Base-by-base conservation (phyloP, 768 basidiomycete genomes). In the Suillus lakei region DNA sequence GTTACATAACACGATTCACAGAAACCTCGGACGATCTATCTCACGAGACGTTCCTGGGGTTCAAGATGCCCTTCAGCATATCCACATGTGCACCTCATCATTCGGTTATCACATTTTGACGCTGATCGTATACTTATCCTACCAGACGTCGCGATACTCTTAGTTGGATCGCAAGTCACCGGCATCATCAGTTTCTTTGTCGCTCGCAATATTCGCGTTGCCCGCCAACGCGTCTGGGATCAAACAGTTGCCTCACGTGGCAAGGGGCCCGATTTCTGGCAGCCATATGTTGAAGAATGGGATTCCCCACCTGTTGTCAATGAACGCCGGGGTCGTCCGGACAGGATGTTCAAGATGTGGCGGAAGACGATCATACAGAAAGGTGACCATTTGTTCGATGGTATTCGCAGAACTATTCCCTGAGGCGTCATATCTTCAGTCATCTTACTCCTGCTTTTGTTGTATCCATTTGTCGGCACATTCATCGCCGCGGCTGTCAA, bases 191-290 rank as follows among this genome's bases (percentile, higher is more conserved):
- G 82, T 3, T 96, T 91, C 81, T 96, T 96, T 79, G 85, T 98
- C 60, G 84, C 88, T 34, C 87, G 87, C 54, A 96, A 97, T 76
- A 88, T 97, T 55, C 85, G 88, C 32, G 85, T 95, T 51, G 93
- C 95, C 0, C 86, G 90, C 2, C 86, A 87, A 61, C 85, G 91
- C 15, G 94, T 87, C 13, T 93, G 89, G 86, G 89, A 86, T 23
- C 90, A 96, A 73, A 96, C 95, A 0, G 88, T 97, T 34, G 79
- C 84, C 7, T 96, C 94, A 5, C 86, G 95, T 1, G 90, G 90
- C 15, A 97, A 97, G 70, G 88, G 89, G 0, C 79, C 84, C 0
- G 88, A 91, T 10, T 97, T 96, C 79, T 98, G 94, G 93, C 82
- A 84, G 65, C 86, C 88, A 0, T 94, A 93, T 66, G 86, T 91